Evolutionary conservation across 441 rosid species (phyloP).

Genomic region (Euphorbia celastroides): DNA sequence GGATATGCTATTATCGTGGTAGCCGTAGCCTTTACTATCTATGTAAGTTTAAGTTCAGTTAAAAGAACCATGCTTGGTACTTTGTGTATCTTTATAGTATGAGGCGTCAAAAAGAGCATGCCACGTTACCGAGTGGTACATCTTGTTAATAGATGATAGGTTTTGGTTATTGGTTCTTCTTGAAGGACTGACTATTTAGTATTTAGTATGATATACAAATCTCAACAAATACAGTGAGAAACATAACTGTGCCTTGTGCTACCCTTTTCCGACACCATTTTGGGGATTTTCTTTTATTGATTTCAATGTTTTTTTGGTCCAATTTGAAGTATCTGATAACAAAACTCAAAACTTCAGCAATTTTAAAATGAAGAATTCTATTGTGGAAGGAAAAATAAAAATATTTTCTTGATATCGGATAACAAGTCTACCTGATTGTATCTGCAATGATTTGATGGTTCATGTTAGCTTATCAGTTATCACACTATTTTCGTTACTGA

Average conservation of each 20-base stretch:
- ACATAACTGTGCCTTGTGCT: background rate
- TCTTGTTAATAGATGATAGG: background rate
- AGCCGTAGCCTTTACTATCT: slow-evolving; percentile 56
- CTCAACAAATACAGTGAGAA: background rate
- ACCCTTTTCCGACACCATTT: background rate
- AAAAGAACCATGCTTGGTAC: slow-evolving; percentile 9
- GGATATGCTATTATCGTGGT: slow-evolving; percentile 71
- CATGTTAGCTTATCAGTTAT: background rate
- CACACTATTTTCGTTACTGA: background rate
- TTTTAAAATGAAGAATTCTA: background rate
- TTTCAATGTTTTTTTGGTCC: background rate
- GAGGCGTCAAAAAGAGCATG: slow-evolving; percentile 10
- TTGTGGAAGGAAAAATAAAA: background rate
- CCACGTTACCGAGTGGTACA: slow-evolving; percentile 9
- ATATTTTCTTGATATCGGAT: background rate
- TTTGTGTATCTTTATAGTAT: background rate
- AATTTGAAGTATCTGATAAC: background rate
- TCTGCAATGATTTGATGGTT: background rate
- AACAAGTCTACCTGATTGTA: background rate
- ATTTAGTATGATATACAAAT: background rate
- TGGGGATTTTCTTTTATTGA: background rate
- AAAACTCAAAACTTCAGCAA: background rate
- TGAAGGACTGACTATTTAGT: background rate
- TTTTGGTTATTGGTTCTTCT: background rate
- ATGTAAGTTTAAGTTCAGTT: slow-evolving; percentile 61